Conservation (phyloP, 495 filamentous ascomycete species). For the Tuber borchii region DNA sequence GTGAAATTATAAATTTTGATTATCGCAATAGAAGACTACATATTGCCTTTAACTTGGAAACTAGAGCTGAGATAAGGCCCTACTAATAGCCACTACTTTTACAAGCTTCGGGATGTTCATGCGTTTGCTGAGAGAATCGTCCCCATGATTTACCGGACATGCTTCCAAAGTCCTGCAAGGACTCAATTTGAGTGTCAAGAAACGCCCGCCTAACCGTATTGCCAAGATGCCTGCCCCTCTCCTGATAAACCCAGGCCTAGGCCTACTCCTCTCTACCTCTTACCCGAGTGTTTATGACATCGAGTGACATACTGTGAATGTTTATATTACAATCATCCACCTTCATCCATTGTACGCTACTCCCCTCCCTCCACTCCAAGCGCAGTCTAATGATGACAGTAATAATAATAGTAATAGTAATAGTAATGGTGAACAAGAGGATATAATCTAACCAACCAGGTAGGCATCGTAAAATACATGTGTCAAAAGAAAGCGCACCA, state of each 20-base stretch:
- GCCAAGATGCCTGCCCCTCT: background rate
- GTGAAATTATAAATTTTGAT: background rate
- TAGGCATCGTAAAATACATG: background rate
- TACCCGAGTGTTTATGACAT: too few species aligned
- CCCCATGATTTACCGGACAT: background rate
- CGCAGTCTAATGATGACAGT: background rate
- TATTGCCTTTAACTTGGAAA: background rate
- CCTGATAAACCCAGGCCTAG: background rate
- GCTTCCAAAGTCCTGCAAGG: background rate
- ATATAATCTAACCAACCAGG: background rate
- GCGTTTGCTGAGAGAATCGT: background rate
- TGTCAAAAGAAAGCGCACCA: conserved; percentile 89
- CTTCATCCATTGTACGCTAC: background rate
- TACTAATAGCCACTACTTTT: background rate
- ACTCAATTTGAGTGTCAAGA: background rate
- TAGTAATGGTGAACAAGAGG: background rate
- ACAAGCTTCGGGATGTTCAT: background rate
- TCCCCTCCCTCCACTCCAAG: background rate
- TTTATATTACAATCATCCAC: background rate
- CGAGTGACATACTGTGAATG: background rate
- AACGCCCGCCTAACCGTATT: background rate
- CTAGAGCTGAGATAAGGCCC: background rate
- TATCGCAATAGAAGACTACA: background rate
- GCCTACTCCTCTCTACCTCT: background rate
- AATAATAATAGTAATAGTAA: background rate